Conservation (phyloP, 805 yeast species). For the Kodamaea leandrae region DNA sequence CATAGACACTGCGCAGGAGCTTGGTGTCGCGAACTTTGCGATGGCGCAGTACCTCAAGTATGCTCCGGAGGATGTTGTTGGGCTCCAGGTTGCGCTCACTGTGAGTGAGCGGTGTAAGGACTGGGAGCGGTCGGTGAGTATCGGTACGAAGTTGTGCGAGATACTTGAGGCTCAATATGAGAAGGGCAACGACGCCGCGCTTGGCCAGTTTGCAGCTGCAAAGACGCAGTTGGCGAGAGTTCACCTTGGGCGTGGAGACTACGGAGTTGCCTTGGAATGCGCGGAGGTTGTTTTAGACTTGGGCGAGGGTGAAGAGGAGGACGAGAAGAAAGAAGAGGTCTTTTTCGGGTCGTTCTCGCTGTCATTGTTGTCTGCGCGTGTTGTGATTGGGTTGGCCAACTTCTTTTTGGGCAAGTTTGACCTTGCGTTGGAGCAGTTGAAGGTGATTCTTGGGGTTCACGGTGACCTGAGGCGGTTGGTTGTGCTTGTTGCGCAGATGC, state of each 20-base stretch:
- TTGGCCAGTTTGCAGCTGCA: slow-evolving; percentile 53
- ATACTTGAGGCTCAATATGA: slow-evolving; percentile 59
- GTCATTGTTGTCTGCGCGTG: slow-evolving; percentile 52
- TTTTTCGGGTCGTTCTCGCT: slow-evolving; percentile 14
- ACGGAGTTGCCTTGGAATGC: slow-evolving; percentile 55
- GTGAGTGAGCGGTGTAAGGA: slow-evolving; percentile 70
- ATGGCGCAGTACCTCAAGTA: slow-evolving; percentile 61
- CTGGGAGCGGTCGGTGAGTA: slow-evolving; percentile 50
- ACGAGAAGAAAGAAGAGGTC: slow-evolving; percentile 18
- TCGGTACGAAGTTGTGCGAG: slow-evolving; percentile 46
- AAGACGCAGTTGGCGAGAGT: slow-evolving; percentile 74
- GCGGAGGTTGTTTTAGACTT: slow-evolving; percentile 57
- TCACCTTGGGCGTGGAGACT: slow-evolving; percentile 57
- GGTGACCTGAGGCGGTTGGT: slow-evolving; percentile 66
- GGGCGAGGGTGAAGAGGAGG: too few species aligned
- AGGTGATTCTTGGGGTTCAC: slow-evolving; percentile 50
- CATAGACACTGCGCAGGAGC: slow-evolving; percentile 59
- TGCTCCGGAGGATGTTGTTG: slow-evolving; percentile 56
- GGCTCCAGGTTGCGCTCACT: slow-evolving; percentile 52
- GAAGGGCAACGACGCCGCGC: slow-evolving; percentile 45
- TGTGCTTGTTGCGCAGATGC: slow-evolving; percentile 70
- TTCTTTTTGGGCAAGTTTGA: slow-evolving; percentile 66
- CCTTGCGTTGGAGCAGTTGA: slow-evolving; percentile 65
- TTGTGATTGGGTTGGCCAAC: slow-evolving; percentile 68
- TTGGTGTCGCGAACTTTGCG: slow-evolving; percentile 66